Evolutionary conservation across 495 filamentous ascomycete genomes (phyloP).

Genomic region (Penicillium longicatenatum): DNA sequence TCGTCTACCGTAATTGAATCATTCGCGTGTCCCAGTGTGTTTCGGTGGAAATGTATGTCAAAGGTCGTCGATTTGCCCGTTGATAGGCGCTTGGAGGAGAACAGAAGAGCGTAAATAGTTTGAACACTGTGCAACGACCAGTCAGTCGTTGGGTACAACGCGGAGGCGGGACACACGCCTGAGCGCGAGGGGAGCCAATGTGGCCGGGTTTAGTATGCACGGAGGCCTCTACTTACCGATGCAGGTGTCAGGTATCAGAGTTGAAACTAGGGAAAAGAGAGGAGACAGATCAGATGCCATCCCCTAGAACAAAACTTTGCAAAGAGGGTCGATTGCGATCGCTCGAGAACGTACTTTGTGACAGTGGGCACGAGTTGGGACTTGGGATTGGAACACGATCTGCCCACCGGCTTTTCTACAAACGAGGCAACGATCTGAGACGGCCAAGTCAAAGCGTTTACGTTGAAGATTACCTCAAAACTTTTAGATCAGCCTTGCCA

Average conservation of each 20-base stretch:
- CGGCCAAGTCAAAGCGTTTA: slow-evolving; percentile 6
- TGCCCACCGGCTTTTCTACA: slow-evolving; percentile 16
- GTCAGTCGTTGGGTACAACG: slow-evolving; percentile 32
- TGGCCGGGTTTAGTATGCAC: slow-evolving; percentile 24
- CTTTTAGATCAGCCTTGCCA: slow-evolving; percentile 32
- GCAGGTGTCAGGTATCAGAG: slow-evolving; percentile 11
- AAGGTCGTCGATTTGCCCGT: neutral
- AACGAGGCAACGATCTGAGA: slow-evolving; percentile 29
- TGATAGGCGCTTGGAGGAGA: neutral
- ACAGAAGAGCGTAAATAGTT: slow-evolving; percentile 3
- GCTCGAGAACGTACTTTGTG: slow-evolving; percentile 17
- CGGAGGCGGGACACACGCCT: slow-evolving; percentile 22
- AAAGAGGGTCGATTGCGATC: slow-evolving; percentile 25
- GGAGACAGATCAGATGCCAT: slow-evolving; percentile 20
- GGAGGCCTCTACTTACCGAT: slow-evolving; percentile 25
- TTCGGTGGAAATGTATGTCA: neutral
- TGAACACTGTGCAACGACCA: slow-evolving; percentile 22
- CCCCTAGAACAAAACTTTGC: slow-evolving; percentile 17
- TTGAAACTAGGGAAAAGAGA: slow-evolving; percentile 5
- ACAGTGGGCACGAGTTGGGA: slow-evolving; percentile 8
- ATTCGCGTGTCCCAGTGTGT: slow-evolving; percentile 6
- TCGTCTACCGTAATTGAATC: slow-evolving; percentile 25
- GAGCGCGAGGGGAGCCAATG: slow-evolving; percentile 22
- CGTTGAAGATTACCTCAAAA: slow-evolving; percentile 15
- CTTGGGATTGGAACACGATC: slow-evolving; percentile 14